These are phyloP conservation scores for Hypoxylon sp. DNA, from an alignment of 2,329 filamentous ascomycete genomes.

Conservation along the genomic window DNA sequence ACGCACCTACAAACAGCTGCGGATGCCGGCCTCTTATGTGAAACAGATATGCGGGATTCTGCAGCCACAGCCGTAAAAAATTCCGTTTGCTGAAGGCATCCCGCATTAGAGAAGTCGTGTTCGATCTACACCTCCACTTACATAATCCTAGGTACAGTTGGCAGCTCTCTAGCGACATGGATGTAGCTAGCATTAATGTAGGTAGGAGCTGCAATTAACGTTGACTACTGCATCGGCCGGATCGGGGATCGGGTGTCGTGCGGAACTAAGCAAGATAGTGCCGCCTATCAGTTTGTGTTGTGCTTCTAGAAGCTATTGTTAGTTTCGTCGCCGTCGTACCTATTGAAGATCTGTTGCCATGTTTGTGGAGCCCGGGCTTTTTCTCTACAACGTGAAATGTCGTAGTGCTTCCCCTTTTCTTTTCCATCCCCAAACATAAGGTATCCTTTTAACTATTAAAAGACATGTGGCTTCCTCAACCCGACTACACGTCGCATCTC, in stretches of 20 bases:
- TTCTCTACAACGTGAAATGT: constrained; percentile 8
- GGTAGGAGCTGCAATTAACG: neutral
- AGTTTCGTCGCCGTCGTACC: constrained; percentile 20
- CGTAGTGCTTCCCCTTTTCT: neutral
- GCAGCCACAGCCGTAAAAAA: constrained; percentile 34
- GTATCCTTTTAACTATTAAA: constrained; percentile 23
- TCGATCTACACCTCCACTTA: constrained; percentile 3
- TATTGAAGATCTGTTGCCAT: constrained; percentile 19
- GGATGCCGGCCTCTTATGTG: constrained; percentile 31
- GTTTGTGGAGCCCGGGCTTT: constrained; percentile 27
- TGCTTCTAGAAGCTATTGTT: constrained; percentile 33
- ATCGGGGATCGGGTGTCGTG: constrained; percentile 24
- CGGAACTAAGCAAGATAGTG: constrained; percentile 19
- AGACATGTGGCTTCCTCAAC: constrained; percentile 38
- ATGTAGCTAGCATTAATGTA: constrained; percentile 5
- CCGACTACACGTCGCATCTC: constrained; percentile 35
- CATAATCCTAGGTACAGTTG: constrained; percentile 23
- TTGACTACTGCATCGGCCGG: constrained; percentile 16
- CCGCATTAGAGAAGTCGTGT: constrained; percentile 21
- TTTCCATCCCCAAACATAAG: neutral
- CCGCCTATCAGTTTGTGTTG: constrained; percentile 21
- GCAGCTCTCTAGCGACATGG: constrained; percentile 4
- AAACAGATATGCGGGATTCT: constrained; percentile 35
- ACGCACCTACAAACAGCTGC: constrained; percentile 28
- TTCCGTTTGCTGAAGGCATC: constrained; percentile 27